These are phyloP conservation scores for Amyloporia xantha DNA, from an alignment of 768 basidiomycete genomes.

Conservation along the genomic window DNA sequence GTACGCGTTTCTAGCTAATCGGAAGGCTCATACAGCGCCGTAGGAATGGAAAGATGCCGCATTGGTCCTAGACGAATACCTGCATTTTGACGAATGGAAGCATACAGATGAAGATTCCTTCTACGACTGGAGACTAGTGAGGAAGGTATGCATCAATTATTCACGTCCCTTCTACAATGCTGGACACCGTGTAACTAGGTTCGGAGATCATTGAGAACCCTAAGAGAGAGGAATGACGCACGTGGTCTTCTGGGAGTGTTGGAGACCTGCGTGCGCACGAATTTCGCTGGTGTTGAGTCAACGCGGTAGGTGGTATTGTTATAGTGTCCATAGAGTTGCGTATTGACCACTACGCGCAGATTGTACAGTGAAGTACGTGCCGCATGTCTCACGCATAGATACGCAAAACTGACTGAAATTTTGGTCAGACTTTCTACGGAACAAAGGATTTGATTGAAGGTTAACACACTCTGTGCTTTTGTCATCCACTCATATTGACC, in stretches of 20 bases:
- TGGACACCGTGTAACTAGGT: constrained; percentile 38
- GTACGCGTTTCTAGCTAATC: too few species aligned
- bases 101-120: constrained; percentile 78
- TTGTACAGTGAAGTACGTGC: constrained; percentile 75
- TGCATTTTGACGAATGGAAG: constrained; percentile 91
- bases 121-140: constrained; percentile 86
- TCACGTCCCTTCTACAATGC: background rate
- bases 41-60: constrained; percentile 90
- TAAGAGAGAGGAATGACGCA: constrained; percentile 74
- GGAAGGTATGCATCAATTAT: constrained; percentile 44
- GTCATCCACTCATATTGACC: background rate
- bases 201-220: constrained; percentile 58
- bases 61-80: constrained; percentile 66
- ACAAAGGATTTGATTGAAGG: constrained; percentile 89
- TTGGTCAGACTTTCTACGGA: constrained; percentile 74
- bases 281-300: constrained; percentile 92
- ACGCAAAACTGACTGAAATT: background rate
- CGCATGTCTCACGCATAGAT: background rate
- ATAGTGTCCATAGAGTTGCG: background rate
- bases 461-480: constrained; percentile 27
- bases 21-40: too few species aligned
- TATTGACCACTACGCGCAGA: constrained; percentile 30
- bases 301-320: constrained; percentile 39
- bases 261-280: constrained; percentile 83
- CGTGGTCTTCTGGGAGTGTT: constrained; percentile 85